Base-by-base conservation (phyloP, 2,329 filamentous ascomycete genomes). In the Rhexocercosporidium sp. region DNA sequence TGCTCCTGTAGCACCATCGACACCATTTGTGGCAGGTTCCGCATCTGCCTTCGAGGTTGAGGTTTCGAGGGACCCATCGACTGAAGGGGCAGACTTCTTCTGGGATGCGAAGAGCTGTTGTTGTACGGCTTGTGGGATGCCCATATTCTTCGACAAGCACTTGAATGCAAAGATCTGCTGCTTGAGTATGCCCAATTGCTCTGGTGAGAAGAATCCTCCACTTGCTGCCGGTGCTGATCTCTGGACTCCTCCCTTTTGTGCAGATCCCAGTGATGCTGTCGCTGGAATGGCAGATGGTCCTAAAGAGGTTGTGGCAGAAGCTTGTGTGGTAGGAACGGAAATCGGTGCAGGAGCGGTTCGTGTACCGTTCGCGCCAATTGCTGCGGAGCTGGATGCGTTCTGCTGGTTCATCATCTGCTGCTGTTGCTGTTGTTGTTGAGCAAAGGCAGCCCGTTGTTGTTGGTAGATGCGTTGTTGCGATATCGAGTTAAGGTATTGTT, bases 131-230 rank as follows among this genome's bases (percentile, higher is more conserved):
- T 87, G 80, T 0, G 95, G 93, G 3, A 98, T 88, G 0, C 94
- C 91, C 16, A 91, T 85, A 73, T 97, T 97, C 79, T 96, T 96
- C 5, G 92, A 91, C 3, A 99, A 84, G 72, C 94, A 86, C 80
- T 96, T 96, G 81, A 97, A 98, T 0, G 95, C 94, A 73, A 91
- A 86, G 60, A 98, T 97, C 78, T 99, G 96, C 71, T 92, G 90
- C 68, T 93, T 86, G 11, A 99, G 82, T 51, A 92, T 88, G 27
- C 86, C 84, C 54, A 97, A 82, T 78, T 99, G 96, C 65, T 96
- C 92, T 27, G 87, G 86, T 14, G 89, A 90, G 77, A 97, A 94
- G 69, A 89, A 89, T 60, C 85, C 85, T 60, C 85, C 85, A 25
- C 79, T 80, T n/a, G 80, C 74, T 34, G 66, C 69, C 39, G 72